A percentile compares a stretch with the other conserved stretches of the same genome.
These are phyloP conservation scores for Apiospora hydei DNA, from an alignment of 2,329 filamentous ascomycete genomes.

Conservation along the genomic window DNA sequence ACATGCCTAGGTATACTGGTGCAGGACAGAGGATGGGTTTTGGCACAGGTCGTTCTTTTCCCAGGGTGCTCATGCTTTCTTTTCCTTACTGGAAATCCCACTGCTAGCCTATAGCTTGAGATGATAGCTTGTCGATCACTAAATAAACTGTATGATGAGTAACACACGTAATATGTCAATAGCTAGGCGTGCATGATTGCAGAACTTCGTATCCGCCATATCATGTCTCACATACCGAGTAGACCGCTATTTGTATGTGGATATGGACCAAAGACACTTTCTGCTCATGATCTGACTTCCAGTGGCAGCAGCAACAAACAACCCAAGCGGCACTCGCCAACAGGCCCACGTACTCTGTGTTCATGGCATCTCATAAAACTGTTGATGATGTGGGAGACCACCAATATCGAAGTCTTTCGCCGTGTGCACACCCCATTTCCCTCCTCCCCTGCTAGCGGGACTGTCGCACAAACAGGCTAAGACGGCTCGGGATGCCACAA, in stretches of 20 bases:
- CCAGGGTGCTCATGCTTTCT: not conserved
- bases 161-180: not conserved
- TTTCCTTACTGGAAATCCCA: not conserved
- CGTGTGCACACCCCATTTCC: not conserved
- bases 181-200: not conserved
- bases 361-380: not conserved
- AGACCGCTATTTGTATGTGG: conserved; percentile 17
- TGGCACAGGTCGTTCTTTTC: not conserved
- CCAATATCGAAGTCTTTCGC: not conserved
- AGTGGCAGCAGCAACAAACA: not conserved
- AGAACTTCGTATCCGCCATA: not conserved
- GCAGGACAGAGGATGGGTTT: not conserved
- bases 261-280: conserved; percentile 11
- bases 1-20: not conserved
- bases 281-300: not conserved
- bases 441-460: not conserved
- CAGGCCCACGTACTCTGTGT: conserved; percentile 1
- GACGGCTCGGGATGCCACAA: not conserved
- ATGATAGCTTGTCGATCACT: conserved; percentile 14
- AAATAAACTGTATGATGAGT: conserved; percentile 1
- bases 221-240: not conserved
- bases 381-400: not conserved
- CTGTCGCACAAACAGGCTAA: not conserved
- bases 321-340: not conserved
- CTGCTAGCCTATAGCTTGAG: not conserved